A percentile compares a stretch with the other conserved stretches of the same genome.
Conservation (phyloP, 169 alveolate species). For the Plasmodium blacklocki region DNA sequence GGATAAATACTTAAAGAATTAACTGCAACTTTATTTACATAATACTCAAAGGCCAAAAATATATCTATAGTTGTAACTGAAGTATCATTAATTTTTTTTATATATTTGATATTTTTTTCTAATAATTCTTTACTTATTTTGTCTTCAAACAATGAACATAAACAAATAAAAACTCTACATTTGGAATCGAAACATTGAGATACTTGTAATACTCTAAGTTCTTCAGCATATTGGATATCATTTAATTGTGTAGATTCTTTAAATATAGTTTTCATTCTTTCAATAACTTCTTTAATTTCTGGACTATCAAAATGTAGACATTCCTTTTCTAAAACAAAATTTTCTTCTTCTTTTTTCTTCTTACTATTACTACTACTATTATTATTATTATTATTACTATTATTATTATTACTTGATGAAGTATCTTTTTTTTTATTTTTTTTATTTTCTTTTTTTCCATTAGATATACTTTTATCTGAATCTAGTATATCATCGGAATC, state of each 20-base stretch:
- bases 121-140: conserved; percentile 76
- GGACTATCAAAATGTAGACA: conserved; percentile 83
- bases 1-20: conserved; percentile 86
- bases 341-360: conserved; percentile 70
- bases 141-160: conserved; percentile 82
- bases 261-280: conserved; percentile 82
- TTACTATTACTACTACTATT: conserved; percentile 22
- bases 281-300: conserved; percentile 87
- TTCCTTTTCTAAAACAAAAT: conserved; percentile 78
- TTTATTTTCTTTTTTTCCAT: conserved; percentile 39
- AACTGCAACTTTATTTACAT: conserved; percentile 82
- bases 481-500: conserved; percentile 25
- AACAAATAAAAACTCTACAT: conserved; percentile 84
- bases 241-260: conserved; percentile 78
- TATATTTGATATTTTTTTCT: conserved; percentile 81
- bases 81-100: conserved; percentile 83
- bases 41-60: conserved; percentile 85
- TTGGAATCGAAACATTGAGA: conserved; percentile 92
- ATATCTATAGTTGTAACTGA: conserved; percentile 85
- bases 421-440: conserved; percentile 43
- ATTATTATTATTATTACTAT: conserved; percentile 40
- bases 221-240: conserved; percentile 88
- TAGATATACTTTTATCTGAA: conserved; percentile 51
- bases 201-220: conserved; percentile 92
- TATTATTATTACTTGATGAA: conserved; percentile 21